These are phyloP conservation scores for Cyberlindnera xishuangbannaensis DNA, from an alignment of 805 yeast species.

Conservation along the genomic window DNA sequence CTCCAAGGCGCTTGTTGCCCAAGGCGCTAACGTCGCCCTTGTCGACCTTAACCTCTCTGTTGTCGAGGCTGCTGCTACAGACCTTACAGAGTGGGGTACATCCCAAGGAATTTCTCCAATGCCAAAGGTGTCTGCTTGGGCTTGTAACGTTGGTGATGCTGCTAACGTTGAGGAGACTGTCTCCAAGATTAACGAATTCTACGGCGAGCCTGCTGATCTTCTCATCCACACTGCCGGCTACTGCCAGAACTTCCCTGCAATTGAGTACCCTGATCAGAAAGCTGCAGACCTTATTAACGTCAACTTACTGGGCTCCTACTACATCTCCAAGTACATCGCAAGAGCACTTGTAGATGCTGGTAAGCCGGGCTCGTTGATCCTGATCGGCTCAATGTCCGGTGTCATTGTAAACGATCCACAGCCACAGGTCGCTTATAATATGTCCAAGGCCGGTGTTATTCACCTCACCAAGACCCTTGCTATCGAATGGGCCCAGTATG, in stretches of 20 bases:
- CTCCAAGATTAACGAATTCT: constrained; percentile 47
- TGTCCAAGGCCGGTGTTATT: constrained; percentile 83
- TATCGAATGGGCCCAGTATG: constrained; percentile 75
- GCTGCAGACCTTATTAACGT: constrained; percentile 67
- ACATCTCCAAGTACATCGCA: constrained; percentile 70
- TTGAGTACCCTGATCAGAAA: constrained; percentile 65
- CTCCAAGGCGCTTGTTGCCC: constrained; percentile 62
- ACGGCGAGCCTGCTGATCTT: constrained; percentile 56
- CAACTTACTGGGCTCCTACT: constrained; percentile 68
- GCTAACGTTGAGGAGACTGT: constrained; percentile 52
- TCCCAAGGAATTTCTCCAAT: constrained; percentile 28
- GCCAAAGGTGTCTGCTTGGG: constrained; percentile 51
- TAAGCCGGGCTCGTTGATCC: constrained; percentile 53
- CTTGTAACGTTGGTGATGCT: constrained; percentile 68
- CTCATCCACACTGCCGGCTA: constrained; percentile 80
- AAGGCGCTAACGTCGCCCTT: constrained; percentile 73
- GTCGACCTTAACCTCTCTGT: constrained; percentile 62
- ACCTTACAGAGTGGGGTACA: constrained; percentile 41
- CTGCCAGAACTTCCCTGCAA: constrained; percentile 75
- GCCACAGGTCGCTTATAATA: constrained; percentile 75
- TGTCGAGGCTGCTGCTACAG: constrained; percentile 50
- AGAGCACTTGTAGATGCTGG: constrained; percentile 53
- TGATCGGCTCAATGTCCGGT: constrained; percentile 79
- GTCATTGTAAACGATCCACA: constrained; percentile 74
- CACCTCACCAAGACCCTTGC: constrained; percentile 74